phyloP scores from a whole-genome alignment of 2,329 filamentous ascomycete species.

The Trichoderma atrobrunneum region DNA sequence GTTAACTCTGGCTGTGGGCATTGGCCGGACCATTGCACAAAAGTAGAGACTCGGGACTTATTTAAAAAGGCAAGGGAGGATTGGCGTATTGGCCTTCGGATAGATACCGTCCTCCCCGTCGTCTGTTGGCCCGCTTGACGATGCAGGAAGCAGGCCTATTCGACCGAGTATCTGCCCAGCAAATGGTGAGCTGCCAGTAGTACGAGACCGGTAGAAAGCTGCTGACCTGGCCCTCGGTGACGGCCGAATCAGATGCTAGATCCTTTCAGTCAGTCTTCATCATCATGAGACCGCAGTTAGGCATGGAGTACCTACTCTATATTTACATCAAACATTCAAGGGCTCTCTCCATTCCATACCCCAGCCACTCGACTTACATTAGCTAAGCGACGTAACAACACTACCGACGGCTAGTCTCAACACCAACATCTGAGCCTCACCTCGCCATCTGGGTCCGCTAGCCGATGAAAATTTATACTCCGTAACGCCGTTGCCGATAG shows the following conservation, averaged over 20 bases:
- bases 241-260: neutral
- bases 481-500: conserved; percentile 13
- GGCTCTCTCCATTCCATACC: neutral
- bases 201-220: neutral
- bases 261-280: neutral
- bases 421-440: neutral
- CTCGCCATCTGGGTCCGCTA: neutral
- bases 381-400: neutral
- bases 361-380: neutral
- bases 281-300: neutral
- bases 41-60: neutral
- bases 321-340: neutral
- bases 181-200: neutral
- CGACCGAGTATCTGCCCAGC: conserved; percentile 9
- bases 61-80: conserved; percentile 1
- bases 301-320: neutral
- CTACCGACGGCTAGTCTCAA: neutral
- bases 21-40: conserved; percentile 8
- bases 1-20: conserved; percentile 10
- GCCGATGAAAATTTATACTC: neutral
- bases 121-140: neutral
- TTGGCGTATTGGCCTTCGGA: conserved; percentile 2
- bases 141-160: conserved; percentile 5
- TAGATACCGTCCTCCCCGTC: conserved; percentile 10
- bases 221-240: neutral